Evolutionary conservation across 805 yeast genomes (phyloP).

Genomic region (Lipomyces orientalis): DNA sequence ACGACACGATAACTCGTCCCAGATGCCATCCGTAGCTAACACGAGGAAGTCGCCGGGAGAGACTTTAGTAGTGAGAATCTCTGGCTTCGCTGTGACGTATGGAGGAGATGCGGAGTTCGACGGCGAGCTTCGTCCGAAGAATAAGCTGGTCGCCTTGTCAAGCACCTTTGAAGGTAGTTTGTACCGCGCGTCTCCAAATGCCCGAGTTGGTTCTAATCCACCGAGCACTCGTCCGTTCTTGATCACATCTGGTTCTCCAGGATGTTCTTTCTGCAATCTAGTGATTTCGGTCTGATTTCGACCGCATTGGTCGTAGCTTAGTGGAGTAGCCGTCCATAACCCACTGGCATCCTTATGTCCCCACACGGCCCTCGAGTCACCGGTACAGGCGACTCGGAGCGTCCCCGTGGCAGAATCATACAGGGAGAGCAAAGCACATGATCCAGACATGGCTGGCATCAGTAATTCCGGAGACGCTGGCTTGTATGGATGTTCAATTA

Average conservation of each 20-base stretch:
- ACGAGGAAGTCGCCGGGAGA: constrained; percentile 83
- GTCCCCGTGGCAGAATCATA: constrained; percentile 76
- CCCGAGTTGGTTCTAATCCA: constrained; percentile 90
- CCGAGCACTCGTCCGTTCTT: constrained; percentile 91
- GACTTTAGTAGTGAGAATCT: constrained; percentile 77
- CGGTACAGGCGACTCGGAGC: constrained; percentile 91
- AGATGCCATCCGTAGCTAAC: constrained; percentile 92
- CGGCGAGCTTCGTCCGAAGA: constrained; percentile 74
- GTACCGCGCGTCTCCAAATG: constrained; percentile 96
- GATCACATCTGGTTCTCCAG: constrained; percentile 79
- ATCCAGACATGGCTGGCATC: constrained; percentile 94
- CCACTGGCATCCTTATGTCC: constrained; percentile 62
- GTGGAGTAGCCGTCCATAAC: constrained; percentile 84
- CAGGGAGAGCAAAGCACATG: constrained; percentile 87
- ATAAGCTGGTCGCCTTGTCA: constrained; percentile 69
- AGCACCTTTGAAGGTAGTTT: constrained; percentile 82
- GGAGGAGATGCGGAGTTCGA: constrained; percentile 87
- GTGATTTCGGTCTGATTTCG: constrained; percentile 86
- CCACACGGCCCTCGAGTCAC: constrained; percentile 91
- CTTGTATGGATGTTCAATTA: constrained; percentile 70
- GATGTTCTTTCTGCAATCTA: constrained; percentile 84
- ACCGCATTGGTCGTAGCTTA: constrained; percentile 93
- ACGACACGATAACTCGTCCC: constrained; percentile 88
- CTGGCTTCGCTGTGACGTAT: constrained; percentile 94
- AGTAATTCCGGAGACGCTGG: constrained; percentile 69